These are phyloP conservation scores for Mycosphaerella sp. DNA, from an alignment of 2,329 filamentous ascomycete species.

Conservation along the genomic window DNA sequence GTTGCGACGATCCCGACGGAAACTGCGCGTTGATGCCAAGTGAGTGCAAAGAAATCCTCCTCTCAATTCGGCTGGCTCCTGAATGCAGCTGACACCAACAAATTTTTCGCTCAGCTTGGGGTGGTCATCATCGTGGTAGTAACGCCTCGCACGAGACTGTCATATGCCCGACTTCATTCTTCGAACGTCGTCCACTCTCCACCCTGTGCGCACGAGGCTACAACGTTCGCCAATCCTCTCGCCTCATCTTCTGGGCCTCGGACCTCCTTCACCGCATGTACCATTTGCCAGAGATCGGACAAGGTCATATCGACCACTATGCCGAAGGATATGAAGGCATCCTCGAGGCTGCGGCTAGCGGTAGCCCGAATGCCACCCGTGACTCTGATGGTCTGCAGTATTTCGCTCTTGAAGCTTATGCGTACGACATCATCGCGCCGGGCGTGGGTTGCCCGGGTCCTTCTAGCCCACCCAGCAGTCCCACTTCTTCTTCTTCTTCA, in stretches of 20 bases:
- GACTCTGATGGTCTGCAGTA: conserved; percentile 61
- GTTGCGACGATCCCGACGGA: conserved; percentile 61
- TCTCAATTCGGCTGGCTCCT: neutral
- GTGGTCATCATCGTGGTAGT: conserved; percentile 60
- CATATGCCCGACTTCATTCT: conserved; percentile 60
- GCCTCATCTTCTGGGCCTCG: conserved; percentile 59
- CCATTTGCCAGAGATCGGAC: conserved; percentile 57
- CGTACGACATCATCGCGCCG: conserved; percentile 58
- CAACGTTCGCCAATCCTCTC: conserved; percentile 50
- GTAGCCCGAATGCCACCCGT: conserved; percentile 45
- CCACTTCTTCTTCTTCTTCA: conserved; percentile 12
- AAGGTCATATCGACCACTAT: conserved; percentile 57
- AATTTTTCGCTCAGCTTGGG: conserved; percentile 51
- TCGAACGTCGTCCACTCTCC: conserved; percentile 51
- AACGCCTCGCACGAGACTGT: conserved; percentile 63
- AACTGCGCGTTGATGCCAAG: conserved; percentile 47
- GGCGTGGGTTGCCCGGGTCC: conserved; percentile 56
- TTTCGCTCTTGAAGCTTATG: conserved; percentile 63
- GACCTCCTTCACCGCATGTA: conserved; percentile 63
- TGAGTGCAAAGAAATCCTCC: neutral
- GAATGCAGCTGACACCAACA: neutral
- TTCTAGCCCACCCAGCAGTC: conserved; percentile 14
- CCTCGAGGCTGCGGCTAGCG: conserved; percentile 48
- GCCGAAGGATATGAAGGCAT: conserved; percentile 53
- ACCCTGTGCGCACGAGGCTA: conserved; percentile 59